A percentile compares a stretch with the other conserved stretches of the same genome.
Conservation (phyloP, 2,329 filamentous ascomycete species). For the Botrytis sinoallii region DNA sequence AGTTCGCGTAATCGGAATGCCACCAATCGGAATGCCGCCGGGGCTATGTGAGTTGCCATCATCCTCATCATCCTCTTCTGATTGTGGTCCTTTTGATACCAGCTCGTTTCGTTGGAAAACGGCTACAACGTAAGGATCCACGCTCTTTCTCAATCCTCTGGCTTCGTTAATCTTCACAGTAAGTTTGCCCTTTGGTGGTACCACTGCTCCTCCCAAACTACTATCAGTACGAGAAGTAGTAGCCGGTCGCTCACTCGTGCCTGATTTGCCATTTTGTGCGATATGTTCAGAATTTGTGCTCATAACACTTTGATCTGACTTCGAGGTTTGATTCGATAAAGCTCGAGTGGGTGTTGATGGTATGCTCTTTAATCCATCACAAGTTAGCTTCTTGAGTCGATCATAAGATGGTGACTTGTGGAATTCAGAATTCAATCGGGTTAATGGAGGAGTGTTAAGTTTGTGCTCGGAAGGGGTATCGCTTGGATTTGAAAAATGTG, state of each 20-base stretch:
- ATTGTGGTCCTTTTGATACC: conserved; percentile 80
- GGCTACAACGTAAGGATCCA: conserved; percentile 91
- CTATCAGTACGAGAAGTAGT: conserved; percentile 33
- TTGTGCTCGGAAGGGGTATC: conserved; percentile 49
- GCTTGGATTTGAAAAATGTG: conserved; percentile 67
- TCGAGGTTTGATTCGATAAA: conserved; percentile 56
- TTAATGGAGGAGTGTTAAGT: conserved; percentile 48
- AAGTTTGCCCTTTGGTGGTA: conserved; percentile 78
- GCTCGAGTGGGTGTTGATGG: conserved; percentile 87
- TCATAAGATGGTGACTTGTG: conserved; percentile 61
- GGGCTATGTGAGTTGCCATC: conserved; percentile 56
- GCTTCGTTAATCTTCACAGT: conserved; percentile 87
- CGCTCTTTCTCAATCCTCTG: conserved; percentile 74
- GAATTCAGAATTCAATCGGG: conserved; percentile 45
- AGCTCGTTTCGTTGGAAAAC: conserved; percentile 97
- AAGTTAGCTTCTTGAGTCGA: conserved; percentile 84
- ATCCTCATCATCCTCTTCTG: conserved; percentile 57
- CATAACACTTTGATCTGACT: conserved; percentile 44
- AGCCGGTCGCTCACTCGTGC: conserved; percentile 34
- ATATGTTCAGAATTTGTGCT: conserved; percentile 39
- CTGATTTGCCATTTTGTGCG: conserved; percentile 42
- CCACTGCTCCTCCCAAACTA: conserved; percentile 57
- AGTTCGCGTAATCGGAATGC: conserved; percentile 63
- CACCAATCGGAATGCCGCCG: conserved; percentile 42
- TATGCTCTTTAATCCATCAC: conserved; percentile 82